Evolutionary conservation across 345 rosid genomes (phyloP).

Genomic region (Acer saccharum): DNA sequence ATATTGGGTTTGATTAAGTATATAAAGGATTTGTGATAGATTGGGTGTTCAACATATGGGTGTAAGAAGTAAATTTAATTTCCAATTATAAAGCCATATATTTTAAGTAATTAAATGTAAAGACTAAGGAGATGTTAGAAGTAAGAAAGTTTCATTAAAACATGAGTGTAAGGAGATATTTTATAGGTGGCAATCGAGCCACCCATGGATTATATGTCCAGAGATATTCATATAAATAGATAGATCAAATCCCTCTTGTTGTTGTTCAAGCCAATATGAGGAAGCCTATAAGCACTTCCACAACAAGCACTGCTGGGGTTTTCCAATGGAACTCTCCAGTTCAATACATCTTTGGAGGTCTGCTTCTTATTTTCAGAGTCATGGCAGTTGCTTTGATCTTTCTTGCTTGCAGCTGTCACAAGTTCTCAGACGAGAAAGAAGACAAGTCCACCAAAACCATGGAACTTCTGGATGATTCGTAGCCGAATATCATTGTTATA

Average conservation of each 20-base stretch:
- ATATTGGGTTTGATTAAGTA: too few species aligned
- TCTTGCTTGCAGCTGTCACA: conserved; percentile 24
- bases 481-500: conserved; percentile 36
- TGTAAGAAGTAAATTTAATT: too few species aligned
- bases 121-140: too few species aligned
- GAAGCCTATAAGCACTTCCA: neutral
- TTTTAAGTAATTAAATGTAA: too few species aligned
- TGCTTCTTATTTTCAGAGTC: conserved; percentile 22
- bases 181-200: too few species aligned
- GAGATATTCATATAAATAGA: conserved; percentile 1
- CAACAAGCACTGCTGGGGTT: neutral
- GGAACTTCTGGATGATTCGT: neutral
- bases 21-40: too few species aligned
- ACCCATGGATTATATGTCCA: neutral
- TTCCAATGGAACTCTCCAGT: conserved; percentile 31
- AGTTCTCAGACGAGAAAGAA: conserved; percentile 4
- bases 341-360: conserved; percentile 40
- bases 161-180: too few species aligned
- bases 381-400: conserved; percentile 27
- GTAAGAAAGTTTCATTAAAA: too few species aligned
- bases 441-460: neutral
- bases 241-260: neutral
- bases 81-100: too few species aligned
- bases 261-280: neutral
- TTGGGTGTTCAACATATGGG: too few species aligned